Evolutionary conservation across 2,329 filamentous ascomycete genomes (phyloP).

Genomic region (Fusarium xyrophilum): DNA sequence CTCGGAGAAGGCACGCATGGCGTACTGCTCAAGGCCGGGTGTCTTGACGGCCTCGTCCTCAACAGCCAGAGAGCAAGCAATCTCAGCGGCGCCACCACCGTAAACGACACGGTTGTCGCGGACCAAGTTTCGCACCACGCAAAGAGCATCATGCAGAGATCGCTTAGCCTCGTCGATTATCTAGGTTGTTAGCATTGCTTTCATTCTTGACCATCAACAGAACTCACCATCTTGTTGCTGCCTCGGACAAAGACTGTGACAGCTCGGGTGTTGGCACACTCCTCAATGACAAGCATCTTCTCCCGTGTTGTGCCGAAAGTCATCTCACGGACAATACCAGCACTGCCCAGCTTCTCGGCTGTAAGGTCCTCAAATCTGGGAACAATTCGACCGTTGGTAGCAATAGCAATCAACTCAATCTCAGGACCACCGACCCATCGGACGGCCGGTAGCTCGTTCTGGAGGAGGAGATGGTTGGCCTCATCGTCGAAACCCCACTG

Average conservation of each 20-base stretch:
- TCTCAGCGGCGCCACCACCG: slow-evolving; percentile 94
- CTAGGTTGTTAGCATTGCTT: slow-evolving; percentile 53
- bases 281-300: slow-evolving; percentile 99
- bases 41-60: slow-evolving; percentile 95
- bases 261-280: slow-evolving; percentile 96
- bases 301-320: slow-evolving; percentile 96
- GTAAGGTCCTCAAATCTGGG: slow-evolving; percentile 95
- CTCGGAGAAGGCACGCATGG: slow-evolving; percentile 97
- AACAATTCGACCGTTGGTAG: slow-evolving; percentile 96
- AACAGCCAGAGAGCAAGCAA: slow-evolving; percentile 94
- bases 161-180: slow-evolving; percentile 99
- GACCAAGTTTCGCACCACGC: slow-evolving; percentile 95
- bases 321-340: slow-evolving; percentile 92
- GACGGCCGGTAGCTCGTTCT: slow-evolving; percentile 94
- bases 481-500: slow-evolving; percentile 99
- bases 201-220: background rate
- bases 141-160: slow-evolving; percentile 95
- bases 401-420: slow-evolving; percentile 98
- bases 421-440: slow-evolving; percentile 98
- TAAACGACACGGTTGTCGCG: slow-evolving; percentile 97
- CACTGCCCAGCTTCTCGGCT: slow-evolving; percentile 86
- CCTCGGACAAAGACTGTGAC: slow-evolving; percentile 96
- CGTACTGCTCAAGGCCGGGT: slow-evolving; percentile 97
- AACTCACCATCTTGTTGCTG: slow-evolving; percentile 96
- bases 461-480: slow-evolving; percentile 94